Conservation (phyloP, 1,284 basidiomycete species). For the Cystobasidium sp. region DNA sequence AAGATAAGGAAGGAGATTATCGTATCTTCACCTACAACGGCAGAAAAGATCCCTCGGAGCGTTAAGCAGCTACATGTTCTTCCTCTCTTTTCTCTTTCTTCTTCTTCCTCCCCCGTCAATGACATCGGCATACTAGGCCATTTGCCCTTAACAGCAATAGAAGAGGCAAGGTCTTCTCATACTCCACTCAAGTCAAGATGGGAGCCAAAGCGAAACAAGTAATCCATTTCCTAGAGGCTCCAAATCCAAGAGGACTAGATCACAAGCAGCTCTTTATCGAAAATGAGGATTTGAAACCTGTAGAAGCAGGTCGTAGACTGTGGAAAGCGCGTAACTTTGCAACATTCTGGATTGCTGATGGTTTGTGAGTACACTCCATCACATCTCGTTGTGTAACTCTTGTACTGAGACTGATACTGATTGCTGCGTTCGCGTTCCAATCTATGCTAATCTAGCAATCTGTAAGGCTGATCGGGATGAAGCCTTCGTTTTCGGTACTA, state of each 20-base stretch:
- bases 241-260: constrained; percentile 33
- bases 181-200: background rate
- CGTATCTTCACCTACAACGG: no score
- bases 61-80: background rate
- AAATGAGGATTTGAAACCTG: constrained; percentile 42
- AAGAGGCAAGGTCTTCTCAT: background rate
- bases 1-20: no score
- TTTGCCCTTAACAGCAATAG: background rate
- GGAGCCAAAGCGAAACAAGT: constrained; percentile 7
- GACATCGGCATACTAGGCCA: no score
- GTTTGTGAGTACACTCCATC: constrained; percentile 7
- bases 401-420: background rate
- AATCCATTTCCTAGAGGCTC: constrained; percentile 28
- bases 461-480: constrained; percentile 11
- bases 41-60: no score
- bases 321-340: constrained; percentile 40
- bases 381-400: background rate
- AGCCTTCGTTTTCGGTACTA: background rate
- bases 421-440: background rate
- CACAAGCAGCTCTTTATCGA: constrained; percentile 37
- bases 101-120: no score
- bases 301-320: constrained; percentile 24
- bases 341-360: constrained; percentile 36
- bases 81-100: background rate
- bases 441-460: constrained; percentile 2